Percentiles rank a stretch among this genome's conserved stretches.
Evolutionary conservation across 176 grass and related monocot species (phyloP).

Genomic region (Oryza longistaminata): DNA sequence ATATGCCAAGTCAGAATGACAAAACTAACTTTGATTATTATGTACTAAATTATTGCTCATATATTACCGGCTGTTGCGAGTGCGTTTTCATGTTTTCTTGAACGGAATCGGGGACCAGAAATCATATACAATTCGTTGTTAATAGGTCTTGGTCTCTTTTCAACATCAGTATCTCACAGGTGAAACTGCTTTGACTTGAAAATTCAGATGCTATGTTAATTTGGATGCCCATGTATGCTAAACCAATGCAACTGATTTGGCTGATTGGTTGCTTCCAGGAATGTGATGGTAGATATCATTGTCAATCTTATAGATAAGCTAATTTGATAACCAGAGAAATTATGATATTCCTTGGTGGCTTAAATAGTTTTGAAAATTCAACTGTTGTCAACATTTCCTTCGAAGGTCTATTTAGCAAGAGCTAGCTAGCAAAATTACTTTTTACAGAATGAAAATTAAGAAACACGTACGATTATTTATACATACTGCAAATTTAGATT

Average conservation of each 20-base stretch:
- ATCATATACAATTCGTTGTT: conserved; percentile 40
- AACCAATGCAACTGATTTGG: not conserved
- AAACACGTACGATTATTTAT: not conserved
- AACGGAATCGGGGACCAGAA: conserved; percentile 39
- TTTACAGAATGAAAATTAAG: not conserved
- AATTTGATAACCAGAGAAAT: not conserved
- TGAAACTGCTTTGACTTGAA: conserved; percentile 61
- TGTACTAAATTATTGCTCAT: conserved; percentile 25
- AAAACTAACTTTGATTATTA: conserved; percentile 35
- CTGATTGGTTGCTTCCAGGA: conserved; percentile 3
- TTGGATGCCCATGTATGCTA: not conserved
- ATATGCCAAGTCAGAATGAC: conserved; percentile 34
- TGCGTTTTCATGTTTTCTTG: conserved; percentile 45
- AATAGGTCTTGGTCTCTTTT: conserved; percentile 34
- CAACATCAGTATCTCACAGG: conserved; percentile 30
- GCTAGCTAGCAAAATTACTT: not conserved
- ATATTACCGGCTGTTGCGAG: conserved; percentile 38
- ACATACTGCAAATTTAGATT: not conserved
- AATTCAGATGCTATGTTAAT: not conserved
- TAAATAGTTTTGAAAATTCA: not conserved
- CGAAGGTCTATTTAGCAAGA: not conserved
- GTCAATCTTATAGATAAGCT: not conserved
- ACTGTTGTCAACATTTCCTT: not conserved
- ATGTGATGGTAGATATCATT: not conserved
- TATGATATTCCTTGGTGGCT: not conserved